Base-by-base conservation (phyloP, 139 green algal species). In the Picochlorum costavermella region DNA sequence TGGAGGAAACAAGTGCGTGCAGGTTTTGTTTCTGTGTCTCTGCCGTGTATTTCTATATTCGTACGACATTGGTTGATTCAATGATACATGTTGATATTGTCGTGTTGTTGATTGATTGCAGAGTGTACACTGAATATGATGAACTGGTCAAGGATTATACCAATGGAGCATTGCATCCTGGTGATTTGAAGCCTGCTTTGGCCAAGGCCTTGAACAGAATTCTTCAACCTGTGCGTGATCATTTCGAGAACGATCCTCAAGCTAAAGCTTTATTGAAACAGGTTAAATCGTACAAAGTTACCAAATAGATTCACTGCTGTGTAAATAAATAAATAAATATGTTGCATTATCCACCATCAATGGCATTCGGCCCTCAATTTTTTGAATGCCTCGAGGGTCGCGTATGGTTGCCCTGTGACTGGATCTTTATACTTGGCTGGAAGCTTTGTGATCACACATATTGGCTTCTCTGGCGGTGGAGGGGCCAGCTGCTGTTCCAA, bases 231-330 rank as follows among this genome's bases (percentile, higher is more conserved):
- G 91, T 98, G 55, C 72, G 92, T 17, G 82, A 96, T 58, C 94
- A 99, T 81, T 99, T 99, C 77, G 80, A 89, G 57, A 90, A 83
- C 53, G 75, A 97, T 81, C 46, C 71, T 1, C 72, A 95, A 33
- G 94, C 94, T n/a, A 92, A 91, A 74, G 84, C 87, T 56, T 78
- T 99, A 50, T 79, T 99, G 2, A 90, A 92, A 60, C 84, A 92
- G 58, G 87, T 98, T 45, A 86, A 86, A 62, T 30, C 26, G 10
- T 76, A 68, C 64, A 76, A 76, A 50, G 45, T 64, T 17, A 76
- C 70, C 33, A 72, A 60, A 40, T 72, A 31, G 28, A 45, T 36
- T 16, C 17, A 55, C 12, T 8, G 12, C 46, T 0, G 17, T 55
- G 12, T 57, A 28, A 51, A 30, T 59, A 59, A 12, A n/a, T 59